Base-by-base conservation (phyloP, 2,329 filamentous ascomycete genomes). In the Scopulariopsis brevicaulis region DNA sequence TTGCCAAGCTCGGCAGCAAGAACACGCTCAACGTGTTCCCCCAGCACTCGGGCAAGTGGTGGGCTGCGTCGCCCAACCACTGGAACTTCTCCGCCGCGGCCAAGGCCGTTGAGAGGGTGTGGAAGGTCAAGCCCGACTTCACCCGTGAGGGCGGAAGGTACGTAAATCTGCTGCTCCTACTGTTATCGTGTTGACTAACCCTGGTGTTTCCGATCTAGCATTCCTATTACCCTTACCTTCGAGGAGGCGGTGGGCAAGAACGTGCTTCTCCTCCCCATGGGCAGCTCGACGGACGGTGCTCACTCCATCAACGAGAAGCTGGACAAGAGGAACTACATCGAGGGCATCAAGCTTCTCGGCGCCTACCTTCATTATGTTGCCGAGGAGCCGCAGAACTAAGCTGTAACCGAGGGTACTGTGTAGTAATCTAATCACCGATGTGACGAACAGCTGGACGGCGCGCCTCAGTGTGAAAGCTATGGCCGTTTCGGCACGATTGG, bases 271-370 rank as follows among this genome's bases (percentile, higher is more conserved):
- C 75, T 99, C 64, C 94, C 94, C 35, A 97, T 99, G 94, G 94
- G 94, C 53, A 96, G 89, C 77, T 95, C 89, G 51, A 99, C 93
- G 1, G 94, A 97, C 71, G 92, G 89, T 50, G 94, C 94, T 8
- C 94, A 99, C 76, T 96, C 90, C 37, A 95, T 96, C 74, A 99
- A 99, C 72, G 94, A 97, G 83, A 96, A 96, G 81, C 79, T 99
- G 59, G 94, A 99, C 73, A 91, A 89, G 81, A 84, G 83, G 69
- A 99, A 99, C 76, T 99, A 99, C 72, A 96, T 99, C 67, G 91
- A 99, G 78, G 94, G 94, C 54, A 96, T 89, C 66, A 99, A 99
- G 83, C 75, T 99, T 62, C 75, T 99, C 59, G 94, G 94, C 54
- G 89, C 93, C 3, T 99, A 99, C 71, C 76, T 99, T 69, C 93